Evolutionary conservation across 495 filamentous ascomycete genomes (phyloP).

Genomic region (Halenospora varia): DNA sequence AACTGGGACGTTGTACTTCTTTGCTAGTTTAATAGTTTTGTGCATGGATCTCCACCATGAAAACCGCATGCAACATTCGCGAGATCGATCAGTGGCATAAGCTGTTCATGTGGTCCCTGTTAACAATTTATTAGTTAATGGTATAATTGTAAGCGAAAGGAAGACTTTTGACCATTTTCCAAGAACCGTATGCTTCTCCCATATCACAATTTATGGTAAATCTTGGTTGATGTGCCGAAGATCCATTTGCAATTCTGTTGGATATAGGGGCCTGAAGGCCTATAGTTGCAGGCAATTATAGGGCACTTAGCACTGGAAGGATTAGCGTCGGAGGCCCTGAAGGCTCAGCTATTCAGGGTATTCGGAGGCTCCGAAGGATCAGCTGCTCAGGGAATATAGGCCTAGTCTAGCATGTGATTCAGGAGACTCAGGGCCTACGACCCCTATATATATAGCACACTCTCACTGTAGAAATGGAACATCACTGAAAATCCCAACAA

Average conservation of each 20-base stretch:
- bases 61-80: slow-evolving; percentile 64
- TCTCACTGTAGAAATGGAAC: too few species aligned
- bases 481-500: too few species aligned
- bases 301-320: too few species aligned
- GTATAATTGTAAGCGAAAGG: background rate
- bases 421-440: too few species aligned
- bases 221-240: background rate
- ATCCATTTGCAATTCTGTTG: background rate
- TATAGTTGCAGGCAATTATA: too few species aligned
- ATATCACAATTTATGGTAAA: slow-evolving; percentile 29
- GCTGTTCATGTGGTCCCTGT: slow-evolving; percentile 50
- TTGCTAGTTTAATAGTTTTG: slow-evolving; percentile 51
- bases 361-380: too few species aligned
- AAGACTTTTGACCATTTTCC: slow-evolving; percentile 21
- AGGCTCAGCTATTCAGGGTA: too few species aligned
- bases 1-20: slow-evolving; percentile 45
- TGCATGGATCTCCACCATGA: slow-evolving; percentile 60
- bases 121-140: background rate
- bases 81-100: slow-evolving; percentile 53
- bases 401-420: too few species aligned
- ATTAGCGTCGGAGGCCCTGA: too few species aligned
- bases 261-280: too few species aligned
- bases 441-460: too few species aligned
- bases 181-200: slow-evolving; percentile 29
- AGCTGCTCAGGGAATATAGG: too few species aligned